phyloP scores from a whole-genome alignment of 2,329 filamentous ascomycete species.

The Coniochaeta sp. region DNA sequence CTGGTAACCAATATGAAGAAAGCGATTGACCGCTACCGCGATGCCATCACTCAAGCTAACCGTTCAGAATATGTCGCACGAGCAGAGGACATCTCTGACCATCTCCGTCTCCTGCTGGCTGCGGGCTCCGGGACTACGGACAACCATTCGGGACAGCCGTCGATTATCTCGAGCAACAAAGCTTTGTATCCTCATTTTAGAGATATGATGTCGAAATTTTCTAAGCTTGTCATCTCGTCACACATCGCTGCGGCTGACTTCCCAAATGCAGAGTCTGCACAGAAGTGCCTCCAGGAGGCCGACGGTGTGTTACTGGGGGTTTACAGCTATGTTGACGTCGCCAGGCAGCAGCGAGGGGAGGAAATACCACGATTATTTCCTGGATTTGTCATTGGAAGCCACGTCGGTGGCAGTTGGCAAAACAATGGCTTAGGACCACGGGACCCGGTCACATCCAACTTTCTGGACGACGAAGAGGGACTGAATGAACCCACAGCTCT shows the following conservation, averaged over 20 bases:
- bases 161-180: conserved; percentile 99
- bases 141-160: conserved; percentile 96
- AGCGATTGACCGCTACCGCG: conserved; percentile 82
- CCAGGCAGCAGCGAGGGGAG: conserved; percentile 85
- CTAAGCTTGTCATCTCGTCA: conserved; percentile 95
- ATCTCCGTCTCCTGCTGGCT: conserved; percentile 84
- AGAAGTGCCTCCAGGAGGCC: conserved; percentile 95
- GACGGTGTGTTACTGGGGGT: conserved; percentile 91
- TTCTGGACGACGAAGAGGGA: conserved; percentile 75
- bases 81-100: conserved; percentile 97
- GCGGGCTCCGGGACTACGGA: conserved; percentile 96
- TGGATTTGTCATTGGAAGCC: conserved; percentile 84
- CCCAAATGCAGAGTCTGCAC: conserved; percentile 85
- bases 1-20: conserved; percentile 89
- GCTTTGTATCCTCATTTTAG: conserved; percentile 93
- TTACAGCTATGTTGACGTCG: conserved; percentile 93
- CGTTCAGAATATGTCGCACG: conserved; percentile 86
- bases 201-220: conserved; percentile 99
- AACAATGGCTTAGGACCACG: conserved; percentile 58
- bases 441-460: conserved; percentile 72
- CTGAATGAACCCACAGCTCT: conserved; percentile 62
- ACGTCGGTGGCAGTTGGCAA: conserved; percentile 80
- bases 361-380: conserved; percentile 89
- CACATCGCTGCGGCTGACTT: conserved; percentile 96
- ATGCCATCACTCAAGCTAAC: conserved; percentile 75